Conservation (phyloP, 805 yeast species). For the Barnettozyma wickerhamii region DNA sequence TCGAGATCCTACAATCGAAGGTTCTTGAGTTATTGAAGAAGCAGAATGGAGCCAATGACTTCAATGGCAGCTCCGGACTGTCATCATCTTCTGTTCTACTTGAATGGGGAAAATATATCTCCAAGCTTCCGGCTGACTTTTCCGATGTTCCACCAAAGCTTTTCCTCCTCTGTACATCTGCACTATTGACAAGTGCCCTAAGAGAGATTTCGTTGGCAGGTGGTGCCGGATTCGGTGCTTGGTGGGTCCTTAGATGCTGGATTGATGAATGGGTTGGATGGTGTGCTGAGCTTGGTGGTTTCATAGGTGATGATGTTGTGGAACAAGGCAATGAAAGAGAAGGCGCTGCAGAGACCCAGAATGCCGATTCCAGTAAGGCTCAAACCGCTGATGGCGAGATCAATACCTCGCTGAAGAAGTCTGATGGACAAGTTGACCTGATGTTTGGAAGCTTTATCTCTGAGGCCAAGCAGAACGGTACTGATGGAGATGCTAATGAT, state of each 20-base stretch:
- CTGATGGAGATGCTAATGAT: not conserved
- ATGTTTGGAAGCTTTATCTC: constrained; percentile 5
- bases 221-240: constrained; percentile 58
- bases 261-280: constrained; percentile 67
- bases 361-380: not conserved
- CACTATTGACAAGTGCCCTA: constrained; percentile 52
- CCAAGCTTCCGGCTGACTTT: constrained; percentile 42
- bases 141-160: constrained; percentile 49
- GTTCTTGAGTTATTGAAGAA: constrained; percentile 29
- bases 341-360: not conserved
- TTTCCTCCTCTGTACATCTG: constrained; percentile 48
- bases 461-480: not conserved
- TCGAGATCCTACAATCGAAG: constrained; percentile 33
- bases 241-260: constrained; percentile 81
- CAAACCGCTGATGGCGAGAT: not conserved
- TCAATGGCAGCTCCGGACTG: constrained; percentile 3
- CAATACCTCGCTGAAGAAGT: not conserved
- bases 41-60: constrained; percentile 3
- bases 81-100: constrained; percentile 7
- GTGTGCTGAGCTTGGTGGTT: constrained; percentile 61
- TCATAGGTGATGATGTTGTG: constrained; percentile 24
- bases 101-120: constrained; percentile 33
- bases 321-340: not conserved
- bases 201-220: constrained; percentile 58
- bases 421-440: constrained; percentile 3